These are phyloP conservation scores for Leccinum pachyderme DNA, from an alignment of 1,284 basidiomycete species.

Conservation along the genomic window DNA sequence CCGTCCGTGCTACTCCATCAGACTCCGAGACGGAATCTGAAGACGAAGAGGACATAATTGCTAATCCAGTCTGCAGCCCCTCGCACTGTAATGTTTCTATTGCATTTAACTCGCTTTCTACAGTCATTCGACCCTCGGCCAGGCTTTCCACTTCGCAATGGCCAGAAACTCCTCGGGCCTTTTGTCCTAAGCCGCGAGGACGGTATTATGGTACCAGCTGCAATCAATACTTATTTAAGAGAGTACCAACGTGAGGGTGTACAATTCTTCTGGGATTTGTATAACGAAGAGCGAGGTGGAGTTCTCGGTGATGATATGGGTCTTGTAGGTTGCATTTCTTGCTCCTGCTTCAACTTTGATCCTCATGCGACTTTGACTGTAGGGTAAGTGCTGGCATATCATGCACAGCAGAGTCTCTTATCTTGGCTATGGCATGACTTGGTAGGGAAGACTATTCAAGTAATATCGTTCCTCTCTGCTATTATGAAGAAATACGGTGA, in stretches of 20 bases:
- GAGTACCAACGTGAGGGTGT: constrained; percentile 85
- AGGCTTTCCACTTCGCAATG: constrained; percentile 47
- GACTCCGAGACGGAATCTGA: constrained; percentile 47
- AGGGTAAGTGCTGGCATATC: constrained; percentile 22
- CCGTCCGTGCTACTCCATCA: constrained; percentile 12
- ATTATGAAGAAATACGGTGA: constrained; percentile 79
- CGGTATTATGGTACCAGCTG: constrained; percentile 58
- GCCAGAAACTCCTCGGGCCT: constrained; percentile 41
- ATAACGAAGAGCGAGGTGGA: constrained; percentile 61
- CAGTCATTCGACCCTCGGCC: constrained; percentile 49
- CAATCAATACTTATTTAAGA: constrained; percentile 78
- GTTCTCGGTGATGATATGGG: constrained; percentile 91
- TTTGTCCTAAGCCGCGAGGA: constrained; percentile 47
- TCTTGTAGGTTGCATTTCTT: constrained; percentile 47
- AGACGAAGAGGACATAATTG: constrained; percentile 38
- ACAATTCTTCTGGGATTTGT: constrained; percentile 70
- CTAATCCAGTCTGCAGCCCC: constrained; percentile 20
- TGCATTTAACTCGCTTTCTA: constrained; percentile 1
- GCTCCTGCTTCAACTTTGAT: background rate
- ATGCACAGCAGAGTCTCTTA: background rate
- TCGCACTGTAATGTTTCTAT: background rate
- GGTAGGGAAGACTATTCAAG: constrained; percentile 82
- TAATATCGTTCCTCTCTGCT: constrained; percentile 82
- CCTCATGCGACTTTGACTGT: background rate
- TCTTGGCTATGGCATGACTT: constrained; percentile 2